These are phyloP conservation scores for Apiospora aurea DNA, from an alignment of 2,329 filamentous ascomycete species.

Conservation along the genomic window DNA sequence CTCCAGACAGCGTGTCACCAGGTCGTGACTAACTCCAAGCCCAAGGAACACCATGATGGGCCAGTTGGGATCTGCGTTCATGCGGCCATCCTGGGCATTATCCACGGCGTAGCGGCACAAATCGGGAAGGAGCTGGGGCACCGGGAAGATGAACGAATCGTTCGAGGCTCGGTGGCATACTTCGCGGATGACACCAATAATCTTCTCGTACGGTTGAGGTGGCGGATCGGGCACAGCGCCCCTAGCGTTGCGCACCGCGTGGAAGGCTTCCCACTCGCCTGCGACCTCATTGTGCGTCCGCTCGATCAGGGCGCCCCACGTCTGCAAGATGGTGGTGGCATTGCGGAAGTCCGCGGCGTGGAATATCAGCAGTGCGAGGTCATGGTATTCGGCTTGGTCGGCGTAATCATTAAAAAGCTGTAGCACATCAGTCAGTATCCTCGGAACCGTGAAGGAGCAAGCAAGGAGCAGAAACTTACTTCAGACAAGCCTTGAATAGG, in stretches of 20 bases:
- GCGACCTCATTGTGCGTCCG: conserved; percentile 67
- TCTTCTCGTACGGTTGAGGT: conserved; percentile 72
- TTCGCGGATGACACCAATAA: conserved; percentile 68
- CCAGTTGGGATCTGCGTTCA: conserved; percentile 64
- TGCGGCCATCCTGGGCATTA: conserved; percentile 63
- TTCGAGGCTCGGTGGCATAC: conserved; percentile 71
- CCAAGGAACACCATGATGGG: conserved; percentile 63
- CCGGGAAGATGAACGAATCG: conserved; percentile 72
- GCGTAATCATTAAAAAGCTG: conserved; percentile 94
- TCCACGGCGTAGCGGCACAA: conserved; percentile 69
- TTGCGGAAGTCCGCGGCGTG: conserved; percentile 91
- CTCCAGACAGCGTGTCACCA: conserved; percentile 63
- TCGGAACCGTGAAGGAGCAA: too few relatives aligned
- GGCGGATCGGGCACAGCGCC: conserved; percentile 45
- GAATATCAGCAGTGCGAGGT: conserved; percentile 92
- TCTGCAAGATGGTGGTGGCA: conserved; percentile 79
- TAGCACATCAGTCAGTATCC: conserved; percentile 26
- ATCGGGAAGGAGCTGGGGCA: conserved; percentile 65
- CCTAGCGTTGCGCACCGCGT: conserved; percentile 51
- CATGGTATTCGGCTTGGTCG: conserved; percentile 90
- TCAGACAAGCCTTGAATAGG: conserved; percentile 77
- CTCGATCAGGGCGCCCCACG: conserved; percentile 84
- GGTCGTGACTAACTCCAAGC: conserved; percentile 63
- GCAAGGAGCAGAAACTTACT: conserved; percentile 53
- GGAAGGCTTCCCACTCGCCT: conserved; percentile 47